Evolutionary conservation across 179 eudicot species (phyloP).

Genomic region (Vitellaria paradoxa): DNA sequence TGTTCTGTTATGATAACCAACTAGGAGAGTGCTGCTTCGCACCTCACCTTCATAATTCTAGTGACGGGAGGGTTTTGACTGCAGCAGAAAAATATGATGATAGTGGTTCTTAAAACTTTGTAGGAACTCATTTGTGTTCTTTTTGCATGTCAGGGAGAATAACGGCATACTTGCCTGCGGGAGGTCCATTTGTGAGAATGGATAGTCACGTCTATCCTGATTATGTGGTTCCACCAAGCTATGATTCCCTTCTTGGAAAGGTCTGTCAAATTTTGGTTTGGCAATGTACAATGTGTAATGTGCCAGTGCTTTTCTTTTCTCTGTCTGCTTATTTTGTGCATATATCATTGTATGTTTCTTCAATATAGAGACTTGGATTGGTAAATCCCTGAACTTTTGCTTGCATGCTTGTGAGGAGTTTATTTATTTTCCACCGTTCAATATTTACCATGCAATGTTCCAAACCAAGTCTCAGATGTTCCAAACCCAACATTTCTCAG

Average conservation of each 20-base stretch:
- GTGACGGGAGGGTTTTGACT: background rate
- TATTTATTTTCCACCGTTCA: background rate
- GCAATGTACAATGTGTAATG: slow-evolving; percentile 1
- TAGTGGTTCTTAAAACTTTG: background rate
- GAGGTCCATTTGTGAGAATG: slow-evolving; percentile 98
- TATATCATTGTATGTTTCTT: background rate
- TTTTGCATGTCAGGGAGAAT: slow-evolving; percentile 59
- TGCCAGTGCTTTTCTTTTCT: background rate
- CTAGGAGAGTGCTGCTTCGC: background rate
- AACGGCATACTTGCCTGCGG: slow-evolving; percentile 87
- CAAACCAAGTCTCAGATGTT: too few relatives aligned
- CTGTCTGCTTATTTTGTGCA: background rate
- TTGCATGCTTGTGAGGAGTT: background rate
- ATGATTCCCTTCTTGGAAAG: slow-evolving; percentile 98
- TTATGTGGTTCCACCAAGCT: slow-evolving; percentile 96
- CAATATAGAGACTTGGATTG: background rate
- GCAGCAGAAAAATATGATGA: background rate
- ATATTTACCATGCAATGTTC: too few relatives aligned
- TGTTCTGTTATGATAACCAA: background rate
- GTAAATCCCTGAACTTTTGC: background rate
- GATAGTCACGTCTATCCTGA: slow-evolving; percentile 98
- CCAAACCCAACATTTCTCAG: too few relatives aligned
- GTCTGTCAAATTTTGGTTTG: slow-evolving; percentile 34
- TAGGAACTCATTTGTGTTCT: background rate
- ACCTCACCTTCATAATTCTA: background rate